phyloP scores from a whole-genome alignment of 2,329 filamentous ascomycete species.

The Mycocentrospora acerina region DNA sequence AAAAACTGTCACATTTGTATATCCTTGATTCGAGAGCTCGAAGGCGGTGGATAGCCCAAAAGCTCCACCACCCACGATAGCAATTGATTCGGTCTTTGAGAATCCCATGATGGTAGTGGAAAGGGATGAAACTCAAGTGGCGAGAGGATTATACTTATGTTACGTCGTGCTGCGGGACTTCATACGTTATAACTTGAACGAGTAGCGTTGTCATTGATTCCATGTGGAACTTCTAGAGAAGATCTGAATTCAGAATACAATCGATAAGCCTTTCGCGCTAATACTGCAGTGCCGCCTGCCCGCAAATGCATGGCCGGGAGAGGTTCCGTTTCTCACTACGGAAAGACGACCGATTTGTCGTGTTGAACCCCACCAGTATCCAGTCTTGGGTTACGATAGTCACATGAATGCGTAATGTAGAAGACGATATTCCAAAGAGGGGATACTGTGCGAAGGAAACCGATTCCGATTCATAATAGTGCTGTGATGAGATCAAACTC shows the following conservation, averaged over 20 bases:
- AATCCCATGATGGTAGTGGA: conserved; percentile 14
- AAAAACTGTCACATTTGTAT: conserved; percentile 32
- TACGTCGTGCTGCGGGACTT: too few relatives aligned
- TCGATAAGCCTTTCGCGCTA: neutral
- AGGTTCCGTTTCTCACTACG: too few relatives aligned
- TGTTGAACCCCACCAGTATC: too few relatives aligned
- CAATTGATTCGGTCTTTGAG: conserved; percentile 25
- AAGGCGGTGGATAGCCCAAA: conserved; percentile 35
- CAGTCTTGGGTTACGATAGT: too few relatives aligned
- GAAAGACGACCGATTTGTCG: neutral
- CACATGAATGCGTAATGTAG: too few relatives aligned
- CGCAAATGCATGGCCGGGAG: too few relatives aligned
- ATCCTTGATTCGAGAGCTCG: conserved; percentile 32
- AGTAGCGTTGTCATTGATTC: neutral
- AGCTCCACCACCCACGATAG: conserved; percentile 33
- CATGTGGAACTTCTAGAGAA: neutral
- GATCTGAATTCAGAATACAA: neutral
- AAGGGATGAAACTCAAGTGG: neutral
- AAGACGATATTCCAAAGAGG: too few relatives aligned
- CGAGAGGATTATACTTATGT: neutral
- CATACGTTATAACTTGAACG: neutral
- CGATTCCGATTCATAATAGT: too few relatives aligned
- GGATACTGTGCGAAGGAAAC: too few relatives aligned
- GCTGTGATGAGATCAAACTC: too few relatives aligned
- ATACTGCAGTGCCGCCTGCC: too few relatives aligned